A percentile compares a stretch with the other conserved stretches of the same genome.
Evolutionary conservation across 2,329 filamentous ascomycete species (phyloP).

Genomic region (Calcarisporium arbuscula): DNA sequence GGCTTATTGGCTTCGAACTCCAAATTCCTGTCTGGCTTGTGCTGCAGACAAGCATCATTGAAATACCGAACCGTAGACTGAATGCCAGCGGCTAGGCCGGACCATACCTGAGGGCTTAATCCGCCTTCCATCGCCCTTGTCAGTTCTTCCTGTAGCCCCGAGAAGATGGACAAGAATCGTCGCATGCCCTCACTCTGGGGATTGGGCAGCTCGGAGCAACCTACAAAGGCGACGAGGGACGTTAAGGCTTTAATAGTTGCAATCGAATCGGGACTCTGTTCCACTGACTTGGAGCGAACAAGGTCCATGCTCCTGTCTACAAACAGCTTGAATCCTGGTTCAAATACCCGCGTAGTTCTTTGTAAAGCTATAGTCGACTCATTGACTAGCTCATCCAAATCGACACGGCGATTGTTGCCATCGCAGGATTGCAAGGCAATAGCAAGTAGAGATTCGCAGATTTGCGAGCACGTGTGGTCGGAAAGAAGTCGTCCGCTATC

Average conservation of each 20-base stretch:
- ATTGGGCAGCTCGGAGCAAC: conserved; percentile 36
- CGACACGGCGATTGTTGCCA: conserved; percentile 12
- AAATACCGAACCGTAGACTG: conserved; percentile 30
- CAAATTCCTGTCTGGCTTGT: conserved; percentile 14
- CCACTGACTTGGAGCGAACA: conserved; percentile 17
- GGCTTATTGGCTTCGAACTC: conserved; percentile 15
- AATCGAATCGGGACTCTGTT: conserved; percentile 13
- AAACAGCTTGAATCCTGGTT: conserved; percentile 27
- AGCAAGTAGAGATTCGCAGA: conserved; percentile 28
- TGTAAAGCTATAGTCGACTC: conserved; percentile 35
- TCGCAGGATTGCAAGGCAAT: conserved; percentile 20
- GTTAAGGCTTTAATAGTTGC: conserved; percentile 30
- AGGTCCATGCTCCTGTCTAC: conserved; percentile 20
- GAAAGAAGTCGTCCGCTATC: conserved; percentile 25
- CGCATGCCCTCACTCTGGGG: conserved; percentile 20
- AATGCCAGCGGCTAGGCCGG: conserved; percentile 29
- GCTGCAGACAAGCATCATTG: conserved; percentile 32
- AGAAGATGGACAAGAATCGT: conserved; percentile 34
- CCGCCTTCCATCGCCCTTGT: conserved; percentile 26
- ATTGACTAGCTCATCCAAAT: conserved; percentile 31
- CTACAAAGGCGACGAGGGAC: conserved; percentile 40
- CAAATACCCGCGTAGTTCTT: conserved; percentile 28
- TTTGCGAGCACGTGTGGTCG: conserved; percentile 27
- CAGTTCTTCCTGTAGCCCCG: conserved; percentile 28
- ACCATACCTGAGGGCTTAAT: conserved; percentile 27